Conservation (phyloP, 441 rosid genomes). For the Populus hybrid region DNA sequence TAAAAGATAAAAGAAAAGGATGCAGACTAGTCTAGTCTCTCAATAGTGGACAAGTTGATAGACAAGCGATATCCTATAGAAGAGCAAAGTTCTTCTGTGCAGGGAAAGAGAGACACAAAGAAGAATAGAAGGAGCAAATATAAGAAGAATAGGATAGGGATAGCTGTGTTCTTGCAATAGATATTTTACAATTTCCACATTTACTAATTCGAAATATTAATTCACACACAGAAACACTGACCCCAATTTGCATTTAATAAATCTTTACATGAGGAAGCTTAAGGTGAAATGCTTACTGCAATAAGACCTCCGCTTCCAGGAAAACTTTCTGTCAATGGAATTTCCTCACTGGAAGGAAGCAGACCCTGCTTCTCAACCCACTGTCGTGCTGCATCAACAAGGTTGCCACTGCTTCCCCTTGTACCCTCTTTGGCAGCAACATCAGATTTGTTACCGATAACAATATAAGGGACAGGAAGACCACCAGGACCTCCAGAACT, state of each 20-base stretch:
- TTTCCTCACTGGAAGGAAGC: constrained; percentile 86
- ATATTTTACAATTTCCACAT: not conserved
- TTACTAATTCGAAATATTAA: not conserved
- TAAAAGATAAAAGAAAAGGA: not conserved
- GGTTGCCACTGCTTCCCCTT: constrained; percentile 96
- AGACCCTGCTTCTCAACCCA: constrained; percentile 99
- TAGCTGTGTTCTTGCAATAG: not conserved
- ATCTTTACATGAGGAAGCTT: not conserved
- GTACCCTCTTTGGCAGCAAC: constrained; percentile 87
- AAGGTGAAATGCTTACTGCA: constrained; percentile 53
- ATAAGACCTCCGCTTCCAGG: constrained; percentile 83
- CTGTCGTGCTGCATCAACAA: constrained; percentile 95
- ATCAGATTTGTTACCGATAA: constrained; percentile 94
- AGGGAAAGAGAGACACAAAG: not conserved
- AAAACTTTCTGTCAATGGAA: constrained; percentile 92
- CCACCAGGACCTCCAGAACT: constrained; percentile 90
- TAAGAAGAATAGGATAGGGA: not conserved
- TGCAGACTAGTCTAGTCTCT: not conserved
- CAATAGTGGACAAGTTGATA: not conserved
- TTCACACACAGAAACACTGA: not conserved
- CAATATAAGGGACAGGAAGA: constrained; percentile 93
- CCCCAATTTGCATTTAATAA: not conserved
- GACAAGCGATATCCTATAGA: not conserved
- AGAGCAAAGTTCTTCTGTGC: not conserved
- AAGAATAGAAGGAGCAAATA: not conserved